Evolutionary conservation across 306 rosid genomes (phyloP).

Genomic region (Rubus idaeus): DNA sequence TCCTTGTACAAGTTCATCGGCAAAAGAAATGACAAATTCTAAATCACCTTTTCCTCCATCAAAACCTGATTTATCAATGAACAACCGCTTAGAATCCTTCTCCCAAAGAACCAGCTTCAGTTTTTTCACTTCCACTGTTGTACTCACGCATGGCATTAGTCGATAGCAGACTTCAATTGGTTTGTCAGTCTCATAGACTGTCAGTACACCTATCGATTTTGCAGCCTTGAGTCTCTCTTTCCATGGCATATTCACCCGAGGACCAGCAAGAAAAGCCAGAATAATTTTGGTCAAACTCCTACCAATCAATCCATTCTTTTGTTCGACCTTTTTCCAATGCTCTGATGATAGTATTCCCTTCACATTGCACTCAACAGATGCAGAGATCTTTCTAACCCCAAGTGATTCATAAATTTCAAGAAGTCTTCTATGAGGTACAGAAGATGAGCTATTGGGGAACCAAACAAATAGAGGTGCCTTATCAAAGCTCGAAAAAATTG

Average conservation of each 20-base stretch:
- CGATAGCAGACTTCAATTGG: conserved; percentile 11
- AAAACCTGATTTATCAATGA: not conserved
- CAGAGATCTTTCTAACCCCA: conserved; percentile 22
- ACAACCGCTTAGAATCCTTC: conserved; percentile 9
- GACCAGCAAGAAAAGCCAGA: conserved; percentile 22
- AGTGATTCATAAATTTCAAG: conserved; percentile 4
- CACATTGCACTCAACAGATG: conserved; percentile 18
- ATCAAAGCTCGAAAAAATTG: conserved; percentile 4
- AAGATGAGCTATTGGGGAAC: conserved; percentile 10
- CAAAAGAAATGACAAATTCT: conserved; percentile 25
- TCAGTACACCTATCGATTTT: not conserved
- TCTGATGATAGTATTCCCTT: not conserved
- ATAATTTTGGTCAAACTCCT: conserved; percentile 18
- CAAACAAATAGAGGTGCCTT: conserved; percentile 18
- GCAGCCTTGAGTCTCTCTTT: conserved; percentile 19
- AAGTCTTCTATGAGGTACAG: not conserved
- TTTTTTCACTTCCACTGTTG: conserved; percentile 11
- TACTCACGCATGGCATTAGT: not conserved
- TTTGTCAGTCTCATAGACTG: conserved; percentile 10
- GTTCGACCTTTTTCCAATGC: not conserved
- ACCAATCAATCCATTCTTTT: conserved; percentile 9
- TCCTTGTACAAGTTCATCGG: conserved; percentile 18
- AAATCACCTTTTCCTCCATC: not conserved
- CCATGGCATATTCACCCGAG: conserved; percentile 6
- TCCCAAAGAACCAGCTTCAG: conserved; percentile 24